Base-by-base conservation (phyloP, 345 rosid species). In the Brassica cretica region DNA sequence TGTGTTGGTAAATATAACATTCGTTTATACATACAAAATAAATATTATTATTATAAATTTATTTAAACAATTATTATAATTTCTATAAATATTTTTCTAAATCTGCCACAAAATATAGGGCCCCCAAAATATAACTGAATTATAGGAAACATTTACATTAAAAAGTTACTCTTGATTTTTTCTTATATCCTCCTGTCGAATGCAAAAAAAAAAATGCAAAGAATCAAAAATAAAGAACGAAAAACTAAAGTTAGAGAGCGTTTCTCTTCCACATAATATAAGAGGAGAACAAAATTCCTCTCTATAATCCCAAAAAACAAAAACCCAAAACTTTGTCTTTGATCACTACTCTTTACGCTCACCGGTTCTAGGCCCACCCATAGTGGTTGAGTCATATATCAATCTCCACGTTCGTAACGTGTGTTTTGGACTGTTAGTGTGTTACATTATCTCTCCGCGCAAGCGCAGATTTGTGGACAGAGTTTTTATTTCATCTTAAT, bases 401-500 rank as follows among this genome's bases (percentile, higher is more conserved):
- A 27, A 44, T 15, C 21, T 29, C 68, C 77, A 73, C 56, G 60
- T 64, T 16, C 21, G 24, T 63, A 16, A 73, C 69, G 32, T 73
- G 65, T 9, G 39, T 14, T 21, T 56, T 19, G 24, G 62, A 56
- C 12, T 55, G 4, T 11, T 24, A 55, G 18, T 35, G 1, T 67
- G 53, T 15, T 8, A n/a, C 64, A 49, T 49, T 39, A 49, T 49
- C 37, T 21, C 24, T n/a, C n/a, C n/a, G n/a, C n/a, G n/a, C n/a
- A n/a, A n/a, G n/a, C n/a, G 24, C 24, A 2, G 24, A 21, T 2
- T 21, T 21, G 24, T 21, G 0, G 24, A 21, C 24, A 21, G 24
- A 21, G 24, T 21, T 21, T 2, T 21, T 21, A 2, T 21, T 21
- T 21, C 24, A 21, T 21, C 24, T 21, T 21, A 21, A 21, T 21